phyloP scores from a whole-genome alignment of 1,139 yeast species.

The Candida sp. region DNA sequence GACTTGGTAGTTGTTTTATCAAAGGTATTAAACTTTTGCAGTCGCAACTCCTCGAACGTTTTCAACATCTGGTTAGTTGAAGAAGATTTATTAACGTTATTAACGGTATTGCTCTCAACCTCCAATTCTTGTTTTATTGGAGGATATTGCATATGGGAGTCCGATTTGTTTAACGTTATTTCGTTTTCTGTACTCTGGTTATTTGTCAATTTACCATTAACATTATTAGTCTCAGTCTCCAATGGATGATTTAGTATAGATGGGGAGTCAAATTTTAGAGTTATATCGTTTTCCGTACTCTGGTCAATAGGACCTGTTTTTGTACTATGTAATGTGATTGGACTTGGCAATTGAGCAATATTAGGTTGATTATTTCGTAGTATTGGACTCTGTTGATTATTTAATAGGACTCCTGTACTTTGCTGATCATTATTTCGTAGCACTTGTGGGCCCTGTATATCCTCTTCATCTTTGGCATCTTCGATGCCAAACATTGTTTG shows the following conservation, averaged over 20 bases:
- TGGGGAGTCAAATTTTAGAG: too few species aligned
- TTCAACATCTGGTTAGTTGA: neutral
- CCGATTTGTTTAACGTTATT: too few species aligned
- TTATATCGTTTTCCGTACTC: neutral
- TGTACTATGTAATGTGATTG: neutral
- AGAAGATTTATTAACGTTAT: neutral
- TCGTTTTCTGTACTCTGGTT: neutral
- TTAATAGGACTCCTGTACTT: neutral
- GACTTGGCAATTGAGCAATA: conserved; percentile 2
- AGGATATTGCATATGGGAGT: neutral
- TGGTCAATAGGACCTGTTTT: neutral
- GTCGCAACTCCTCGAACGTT: neutral
- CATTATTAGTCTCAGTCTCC: too few species aligned
- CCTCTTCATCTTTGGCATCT: neutral
- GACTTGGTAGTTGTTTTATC: neutral
- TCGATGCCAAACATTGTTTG: neutral
- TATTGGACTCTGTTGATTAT: neutral
- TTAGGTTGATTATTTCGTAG: neutral
- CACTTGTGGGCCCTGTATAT: too few species aligned
- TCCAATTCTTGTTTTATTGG: neutral
- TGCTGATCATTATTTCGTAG: neutral
- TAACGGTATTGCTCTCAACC: neutral
- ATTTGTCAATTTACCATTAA: neutral
- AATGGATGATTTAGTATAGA: too few species aligned
- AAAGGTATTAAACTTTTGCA: neutral